Conservation (phyloP, 495 filamentous ascomycete species). For the Mytilinidion resinicola region DNA sequence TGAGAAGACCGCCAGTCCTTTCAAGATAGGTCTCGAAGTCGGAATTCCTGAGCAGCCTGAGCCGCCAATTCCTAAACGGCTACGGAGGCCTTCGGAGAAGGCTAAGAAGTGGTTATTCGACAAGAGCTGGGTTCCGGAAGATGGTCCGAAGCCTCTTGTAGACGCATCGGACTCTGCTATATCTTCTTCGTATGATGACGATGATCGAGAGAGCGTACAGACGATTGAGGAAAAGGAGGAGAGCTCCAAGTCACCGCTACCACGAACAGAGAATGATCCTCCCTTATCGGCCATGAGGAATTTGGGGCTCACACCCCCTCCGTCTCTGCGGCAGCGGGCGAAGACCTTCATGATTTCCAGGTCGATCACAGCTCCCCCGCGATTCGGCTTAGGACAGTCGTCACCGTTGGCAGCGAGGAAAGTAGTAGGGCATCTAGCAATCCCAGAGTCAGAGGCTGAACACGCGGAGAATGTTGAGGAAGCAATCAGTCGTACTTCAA, state of each 20-base stretch:
- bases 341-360: slow-evolving; percentile 28
- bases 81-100: slow-evolving; percentile 49
- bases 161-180: slow-evolving; percentile 13
- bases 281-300: neutral
- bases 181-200: slow-evolving; percentile 19
- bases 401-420: neutral
- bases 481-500: slow-evolving; percentile 46
- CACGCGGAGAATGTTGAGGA: slow-evolving; percentile 28
- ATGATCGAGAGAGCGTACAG: slow-evolving; percentile 23
- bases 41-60: slow-evolving; percentile 63
- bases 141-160: slow-evolving; percentile 7
- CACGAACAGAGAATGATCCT: slow-evolving; percentile 10
- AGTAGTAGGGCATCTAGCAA: neutral
- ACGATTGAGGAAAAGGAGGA: slow-evolving; percentile 12
- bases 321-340: slow-evolving; percentile 15
- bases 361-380: slow-evolving; percentile 42
- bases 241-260: slow-evolving; percentile 23
- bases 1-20: slow-evolving; percentile 83
- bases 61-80: slow-evolving; percentile 61
- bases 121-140: slow-evolving; percentile 39
- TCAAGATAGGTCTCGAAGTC: slow-evolving; percentile 67
- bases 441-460: neutral
- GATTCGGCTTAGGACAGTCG: neutral
- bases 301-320: neutral
- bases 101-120: slow-evolving; percentile 47